Conservation (phyloP, 768 basidiomycete species). For the Suillus clintonianus region DNA sequence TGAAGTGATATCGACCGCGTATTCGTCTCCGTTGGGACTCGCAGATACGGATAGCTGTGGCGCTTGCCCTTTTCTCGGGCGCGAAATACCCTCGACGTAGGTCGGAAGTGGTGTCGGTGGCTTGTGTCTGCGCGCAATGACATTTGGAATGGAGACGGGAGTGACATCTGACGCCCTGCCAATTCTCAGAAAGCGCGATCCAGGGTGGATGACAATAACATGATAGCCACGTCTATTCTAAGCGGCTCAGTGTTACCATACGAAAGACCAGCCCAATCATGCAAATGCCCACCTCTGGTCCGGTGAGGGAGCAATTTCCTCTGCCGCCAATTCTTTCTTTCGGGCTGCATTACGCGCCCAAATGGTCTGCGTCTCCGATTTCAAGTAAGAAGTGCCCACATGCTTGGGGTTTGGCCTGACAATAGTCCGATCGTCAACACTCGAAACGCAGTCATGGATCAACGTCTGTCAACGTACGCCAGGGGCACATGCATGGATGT, state of each 20-base stretch:
- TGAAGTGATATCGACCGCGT: slow-evolving; percentile 45
- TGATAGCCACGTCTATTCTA: slow-evolving; percentile 69
- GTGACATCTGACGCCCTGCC: slow-evolving; percentile 78
- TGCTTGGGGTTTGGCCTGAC: slow-evolving; percentile 79
- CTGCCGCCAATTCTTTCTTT: slow-evolving; percentile 47
- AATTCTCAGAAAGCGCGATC: slow-evolving; percentile 71
- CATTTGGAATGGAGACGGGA: slow-evolving; percentile 66
- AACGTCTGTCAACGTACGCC: slow-evolving; percentile 45
- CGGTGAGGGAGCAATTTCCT: slow-evolving; percentile 38
- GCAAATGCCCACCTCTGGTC: slow-evolving; percentile 48
- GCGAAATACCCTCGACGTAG: slow-evolving; percentile 52
- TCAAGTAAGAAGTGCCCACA: slow-evolving; percentile 74
- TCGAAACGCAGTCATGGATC: background rate
- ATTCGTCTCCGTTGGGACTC: slow-evolving; percentile 48
- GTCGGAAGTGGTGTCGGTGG: slow-evolving; percentile 42
- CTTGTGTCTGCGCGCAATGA: slow-evolving; percentile 68
- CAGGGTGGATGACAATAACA: slow-evolving; percentile 78
- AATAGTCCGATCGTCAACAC: slow-evolving; percentile 9
- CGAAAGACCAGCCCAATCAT: slow-evolving; percentile 9
- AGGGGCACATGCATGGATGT: slow-evolving; percentile 82
- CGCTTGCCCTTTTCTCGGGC: slow-evolving; percentile 47
- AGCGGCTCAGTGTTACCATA: slow-evolving; percentile 30
- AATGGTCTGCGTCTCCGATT: slow-evolving; percentile 69
- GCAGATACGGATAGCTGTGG: slow-evolving; percentile 20
- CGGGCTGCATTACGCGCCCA: slow-evolving; percentile 70